Conservation (phyloP, 805 yeast species). For the Candida caryicola region DNA sequence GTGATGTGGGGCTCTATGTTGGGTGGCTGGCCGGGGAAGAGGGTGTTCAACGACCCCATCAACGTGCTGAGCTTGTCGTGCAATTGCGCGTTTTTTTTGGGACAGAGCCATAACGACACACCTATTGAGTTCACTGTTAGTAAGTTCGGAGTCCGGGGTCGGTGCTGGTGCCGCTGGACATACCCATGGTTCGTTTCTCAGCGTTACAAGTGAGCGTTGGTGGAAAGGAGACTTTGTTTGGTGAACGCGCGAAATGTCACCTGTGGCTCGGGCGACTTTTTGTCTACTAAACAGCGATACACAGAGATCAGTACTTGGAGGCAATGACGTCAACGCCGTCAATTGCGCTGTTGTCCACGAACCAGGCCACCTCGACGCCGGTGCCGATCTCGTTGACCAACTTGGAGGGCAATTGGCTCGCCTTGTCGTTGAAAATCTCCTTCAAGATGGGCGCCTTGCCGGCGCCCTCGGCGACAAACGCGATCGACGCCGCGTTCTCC, state of each 20-base stretch:
- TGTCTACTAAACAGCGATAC: neutral
- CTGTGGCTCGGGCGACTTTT: slow-evolving; percentile 1
- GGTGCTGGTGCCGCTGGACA: neutral
- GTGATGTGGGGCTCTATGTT: slow-evolving; percentile 76
- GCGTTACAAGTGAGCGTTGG: no score
- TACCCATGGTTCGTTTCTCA: slow-evolving; percentile 4
- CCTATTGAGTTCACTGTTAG: slow-evolving; percentile 20
- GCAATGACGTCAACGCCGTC: slow-evolving; percentile 51
- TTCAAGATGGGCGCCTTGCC: slow-evolving; percentile 72
- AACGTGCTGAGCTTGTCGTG: slow-evolving; percentile 56
- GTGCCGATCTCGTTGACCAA: slow-evolving; percentile 57
- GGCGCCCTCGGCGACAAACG: slow-evolving; percentile 88
- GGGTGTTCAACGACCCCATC: slow-evolving; percentile 61
- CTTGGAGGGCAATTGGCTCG: slow-evolving; percentile 62
- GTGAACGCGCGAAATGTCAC: neutral
- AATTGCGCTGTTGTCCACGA: slow-evolving; percentile 77
- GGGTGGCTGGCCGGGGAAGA: slow-evolving; percentile 69
- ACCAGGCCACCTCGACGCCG: slow-evolving; percentile 66
- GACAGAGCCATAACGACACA: slow-evolving; percentile 76
- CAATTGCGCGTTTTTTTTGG: slow-evolving; percentile 51
- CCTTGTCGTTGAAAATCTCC: slow-evolving; percentile 58
- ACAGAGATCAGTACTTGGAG: slow-evolving; percentile 34
- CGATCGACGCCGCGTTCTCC: slow-evolving; percentile 50
- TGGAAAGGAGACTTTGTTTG: no score
- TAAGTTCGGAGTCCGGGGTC: neutral